These are phyloP conservation scores for Plasmodium knowlesi DNA, from an alignment of 169 alveolate genomes.

Conservation along the genomic window DNA sequence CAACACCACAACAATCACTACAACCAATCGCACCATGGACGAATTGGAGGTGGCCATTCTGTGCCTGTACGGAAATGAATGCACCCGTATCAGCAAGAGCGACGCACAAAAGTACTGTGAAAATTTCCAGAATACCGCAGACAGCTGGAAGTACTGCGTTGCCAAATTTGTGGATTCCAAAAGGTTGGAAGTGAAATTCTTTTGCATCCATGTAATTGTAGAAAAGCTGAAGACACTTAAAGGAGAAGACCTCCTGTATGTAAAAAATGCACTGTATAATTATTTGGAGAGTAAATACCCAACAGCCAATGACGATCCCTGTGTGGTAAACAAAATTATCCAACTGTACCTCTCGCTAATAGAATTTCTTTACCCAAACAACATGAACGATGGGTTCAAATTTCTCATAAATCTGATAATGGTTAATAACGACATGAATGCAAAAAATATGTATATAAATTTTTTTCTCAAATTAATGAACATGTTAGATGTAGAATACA, in stretches of 20 bases:
- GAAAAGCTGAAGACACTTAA: slow-evolving; percentile 28
- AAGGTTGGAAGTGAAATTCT: slow-evolving; percentile 56
- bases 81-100: slow-evolving; percentile 15
- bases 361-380: slow-evolving; percentile 49
- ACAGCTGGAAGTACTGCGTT: slow-evolving; percentile 69
- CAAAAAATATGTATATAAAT: slow-evolving; percentile 25
- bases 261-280: slow-evolving; percentile 21
- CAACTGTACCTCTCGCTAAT: slow-evolving; percentile 39
- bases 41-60: slow-evolving; percentile 71
- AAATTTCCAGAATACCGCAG: slow-evolving; percentile 37
- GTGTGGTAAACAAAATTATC: slow-evolving; percentile 57
- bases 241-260: slow-evolving; percentile 36
- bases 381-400: slow-evolving; percentile 57
- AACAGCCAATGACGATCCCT: slow-evolving; percentile 59
- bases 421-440: slow-evolving; percentile 28
- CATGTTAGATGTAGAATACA: slow-evolving; percentile 61
- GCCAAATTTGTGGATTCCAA: slow-evolving; percentile 17
- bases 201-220: slow-evolving; percentile 50
- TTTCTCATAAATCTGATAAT: slow-evolving; percentile 42
- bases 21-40: slow-evolving; percentile 11
- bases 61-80: slow-evolving; percentile 67
- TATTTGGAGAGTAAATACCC: slow-evolving; percentile 55
- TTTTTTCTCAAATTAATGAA: slow-evolving; percentile 66
- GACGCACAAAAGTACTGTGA: slow-evolving; percentile 71
- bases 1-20: background rate